Evolutionary conservation across 805 yeast genomes (phyloP), one percentile per base, ranked within the genome.

Genomic region (Scheffersomyces coipomensis): DNA sequence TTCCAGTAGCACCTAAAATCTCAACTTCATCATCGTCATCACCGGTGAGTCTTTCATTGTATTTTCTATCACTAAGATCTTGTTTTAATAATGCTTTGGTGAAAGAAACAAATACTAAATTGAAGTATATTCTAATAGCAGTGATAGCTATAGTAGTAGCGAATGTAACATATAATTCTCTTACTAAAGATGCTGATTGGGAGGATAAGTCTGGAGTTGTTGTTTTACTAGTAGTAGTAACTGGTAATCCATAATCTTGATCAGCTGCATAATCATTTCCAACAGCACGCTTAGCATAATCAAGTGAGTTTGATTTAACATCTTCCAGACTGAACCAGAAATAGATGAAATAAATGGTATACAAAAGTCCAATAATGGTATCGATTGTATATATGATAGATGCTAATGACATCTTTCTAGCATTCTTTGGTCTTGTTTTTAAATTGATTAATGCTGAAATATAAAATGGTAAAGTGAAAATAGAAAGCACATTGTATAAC

Each of bases 321-420:
- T 73, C 80, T 42, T 75, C 78, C 3, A 56, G 49, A 42, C 66
- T 59, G 53, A 88, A 85, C 97, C 97, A 91, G 44, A 79, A 75
- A 38, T 75, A 73, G 5, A 83, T 74, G 56, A 91, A 90, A 62
- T 81, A 85, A 4, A 83, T 47, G 16, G 95, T 86, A 60, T 85
- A 89, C 3, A 84, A 60, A 19, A 79, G 59, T 19, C 88, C 86
- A 29, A 78, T 60, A 0, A 82, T 24, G 0, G 96, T 82, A 57
- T 91, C 97, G 8, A 78, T 31, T 2, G 78, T 51, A 58, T 83
- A 90, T 2, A 83, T 57, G 31, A 84, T 62, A 12, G 85, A 74
- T 21, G 84, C 79, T 19, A 83, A 68, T 4, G 93, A 77, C 50
- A 79, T 72, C 33, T 77, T 75, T 45, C 85, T 68, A 5, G 84